phyloP scores from a whole-genome alignment of 768 basidiomycete species.

The Boletus pseudopeckii region DNA sequence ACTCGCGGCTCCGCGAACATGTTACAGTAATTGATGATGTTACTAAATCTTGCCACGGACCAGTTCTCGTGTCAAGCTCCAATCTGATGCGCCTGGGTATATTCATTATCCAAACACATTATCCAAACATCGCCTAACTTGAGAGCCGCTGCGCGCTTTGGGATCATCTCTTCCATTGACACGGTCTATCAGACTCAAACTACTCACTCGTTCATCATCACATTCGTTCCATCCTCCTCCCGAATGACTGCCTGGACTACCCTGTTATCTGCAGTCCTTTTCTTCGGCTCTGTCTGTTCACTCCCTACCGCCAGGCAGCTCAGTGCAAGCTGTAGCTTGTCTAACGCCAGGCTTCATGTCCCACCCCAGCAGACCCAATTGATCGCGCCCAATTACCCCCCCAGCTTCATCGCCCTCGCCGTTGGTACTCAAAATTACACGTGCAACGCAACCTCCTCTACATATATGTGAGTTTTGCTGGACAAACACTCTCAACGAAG shows the following conservation, averaged over 20 bases:
- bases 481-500: background rate
- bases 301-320: background rate
- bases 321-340: constrained; percentile 1
- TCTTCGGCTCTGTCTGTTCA: background rate
- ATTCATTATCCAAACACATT: no score
- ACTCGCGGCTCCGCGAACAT: no score
- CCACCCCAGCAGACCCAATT: constrained; percentile 33
- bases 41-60: no score
- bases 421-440: constrained; percentile 57
- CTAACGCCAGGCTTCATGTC: constrained; percentile 11
- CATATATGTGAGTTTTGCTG: constrained; percentile 37
- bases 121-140: background rate
- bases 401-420: constrained; percentile 44
- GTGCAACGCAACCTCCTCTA: constrained; percentile 39
- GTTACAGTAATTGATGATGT: no score
- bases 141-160: no score
- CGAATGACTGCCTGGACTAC: background rate
- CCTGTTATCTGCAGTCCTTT: background rate
- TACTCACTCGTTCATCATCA: background rate
- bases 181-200: background rate
- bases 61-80: no score
- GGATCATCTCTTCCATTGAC: background rate
- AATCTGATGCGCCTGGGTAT: no score
- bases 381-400: constrained; percentile 32
- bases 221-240: background rate